These are phyloP conservation scores for Pleurozium schreberi DNA, from an alignment of 225 moss, liverwort and hornwort genomes.

Conservation along the genomic window DNA sequence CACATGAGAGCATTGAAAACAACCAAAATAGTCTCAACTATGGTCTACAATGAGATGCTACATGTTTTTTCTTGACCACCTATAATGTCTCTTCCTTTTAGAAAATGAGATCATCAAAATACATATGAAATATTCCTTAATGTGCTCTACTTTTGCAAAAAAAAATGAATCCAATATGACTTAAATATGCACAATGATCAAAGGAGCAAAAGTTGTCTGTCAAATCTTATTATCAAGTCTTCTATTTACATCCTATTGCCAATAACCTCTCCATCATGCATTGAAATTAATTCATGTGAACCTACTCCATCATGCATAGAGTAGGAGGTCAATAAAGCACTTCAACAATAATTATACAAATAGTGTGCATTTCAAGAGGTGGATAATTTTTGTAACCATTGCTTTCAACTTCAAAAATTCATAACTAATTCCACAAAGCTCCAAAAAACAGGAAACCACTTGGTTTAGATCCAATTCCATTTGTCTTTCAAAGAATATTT, in stretches of 20 bases:
- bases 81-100: neutral
- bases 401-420: neutral
- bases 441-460: neutral
- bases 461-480: neutral
- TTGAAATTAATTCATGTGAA: neutral
- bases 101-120: neutral
- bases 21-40: neutral
- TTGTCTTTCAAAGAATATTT: neutral
- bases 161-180: neutral
- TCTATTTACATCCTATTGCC: neutral
- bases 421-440: neutral
- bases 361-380: neutral
- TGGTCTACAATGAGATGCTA: neutral
- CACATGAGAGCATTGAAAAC: no score
- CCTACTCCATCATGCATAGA: neutral
- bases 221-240: neutral
- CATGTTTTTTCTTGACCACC: neutral
- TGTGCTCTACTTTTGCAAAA: neutral
- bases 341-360: neutral
- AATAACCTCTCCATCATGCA: neutral
- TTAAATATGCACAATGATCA: neutral
- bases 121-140: neutral
- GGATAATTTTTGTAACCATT: neutral
- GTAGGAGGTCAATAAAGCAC: neutral
- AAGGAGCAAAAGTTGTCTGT: rapidly evolving